Conservation (phyloP, 371 early-diverging fungal genomes). For the Lichtheimia hyalospora region DNA sequence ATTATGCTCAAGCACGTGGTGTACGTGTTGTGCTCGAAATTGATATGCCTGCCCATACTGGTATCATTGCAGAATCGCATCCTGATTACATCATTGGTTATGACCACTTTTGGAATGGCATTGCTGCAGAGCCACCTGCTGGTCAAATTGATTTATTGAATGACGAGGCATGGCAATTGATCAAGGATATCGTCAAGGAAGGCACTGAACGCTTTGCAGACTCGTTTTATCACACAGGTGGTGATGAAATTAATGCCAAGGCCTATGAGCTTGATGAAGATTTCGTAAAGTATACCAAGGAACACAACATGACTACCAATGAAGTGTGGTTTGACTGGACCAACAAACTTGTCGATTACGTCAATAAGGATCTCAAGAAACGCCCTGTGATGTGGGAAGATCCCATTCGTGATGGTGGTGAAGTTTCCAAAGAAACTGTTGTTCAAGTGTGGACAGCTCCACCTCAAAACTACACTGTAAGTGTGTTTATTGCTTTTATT, state of each 20-base stretch:
- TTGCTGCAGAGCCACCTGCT: constrained; percentile 68
- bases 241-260: constrained; percentile 73
- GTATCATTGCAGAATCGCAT: constrained; percentile 38
- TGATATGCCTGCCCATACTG: constrained; percentile 83
- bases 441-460: constrained; percentile 62
- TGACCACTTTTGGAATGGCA: constrained; percentile 48
- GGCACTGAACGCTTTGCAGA: constrained; percentile 64
- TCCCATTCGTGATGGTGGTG: constrained; percentile 26
- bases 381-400: constrained; percentile 53
- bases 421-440: constrained; percentile 38
- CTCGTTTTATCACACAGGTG: constrained; percentile 69
- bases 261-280: constrained; percentile 56
- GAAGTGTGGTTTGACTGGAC: constrained; percentile 35
- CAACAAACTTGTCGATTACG: constrained; percentile 27
- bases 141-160: constrained; percentile 76
- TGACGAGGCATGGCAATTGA: constrained; percentile 52
- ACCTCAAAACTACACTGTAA: constrained; percentile 41
- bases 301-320: constrained; percentile 27
- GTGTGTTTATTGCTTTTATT: neutral
- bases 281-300: constrained; percentile 22
- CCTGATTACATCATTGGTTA: constrained; percentile 50
- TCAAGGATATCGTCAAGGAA: constrained; percentile 66
- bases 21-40: constrained; percentile 79
- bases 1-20: constrained; percentile 70
- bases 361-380: constrained; percentile 28